A percentile compares a stretch with the other conserved stretches of the same genome.
Conservation (phyloP, 2,329 filamentous ascomycete genomes). For the Aspergillus sp. region DNA sequence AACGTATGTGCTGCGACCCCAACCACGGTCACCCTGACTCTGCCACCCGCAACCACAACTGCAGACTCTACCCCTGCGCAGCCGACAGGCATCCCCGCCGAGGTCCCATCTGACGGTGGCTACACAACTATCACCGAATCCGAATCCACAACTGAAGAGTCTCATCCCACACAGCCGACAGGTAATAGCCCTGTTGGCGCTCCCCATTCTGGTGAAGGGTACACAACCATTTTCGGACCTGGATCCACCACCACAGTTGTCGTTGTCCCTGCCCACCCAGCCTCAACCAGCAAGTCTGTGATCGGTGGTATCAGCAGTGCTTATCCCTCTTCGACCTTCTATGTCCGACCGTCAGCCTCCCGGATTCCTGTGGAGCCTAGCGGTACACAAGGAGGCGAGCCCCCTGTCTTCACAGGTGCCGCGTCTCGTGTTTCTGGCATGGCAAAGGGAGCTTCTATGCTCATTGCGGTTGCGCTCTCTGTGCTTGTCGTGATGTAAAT, state of each 20-base stretch:
- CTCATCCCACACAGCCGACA: background rate
- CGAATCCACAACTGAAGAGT: background rate
- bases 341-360: slow-evolving; percentile 12
- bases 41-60: slow-evolving; percentile 21
- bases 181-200: background rate
- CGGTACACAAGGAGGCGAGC: slow-evolving; percentile 14
- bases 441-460: slow-evolving; percentile 9
- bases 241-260: slow-evolving; percentile 5
- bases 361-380: slow-evolving; percentile 10
- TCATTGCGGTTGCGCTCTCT: slow-evolving; percentile 13
- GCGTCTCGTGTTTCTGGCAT: slow-evolving; percentile 14
- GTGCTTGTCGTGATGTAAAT: slow-evolving; percentile 17
- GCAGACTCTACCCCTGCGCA: background rate
- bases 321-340: slow-evolving; percentile 18
- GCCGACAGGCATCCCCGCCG: slow-evolving; percentile 3
- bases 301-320: slow-evolving; percentile 5
- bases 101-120: slow-evolving; percentile 1
- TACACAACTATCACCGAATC: background rate
- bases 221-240: background rate
- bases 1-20: slow-evolving; percentile 38
- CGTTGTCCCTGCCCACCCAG: background rate
- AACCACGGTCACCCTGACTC: slow-evolving; percentile 39
- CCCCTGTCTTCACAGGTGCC: slow-evolving; percentile 23
- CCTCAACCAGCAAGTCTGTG: slow-evolving; percentile 8
- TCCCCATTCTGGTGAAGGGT: background rate